Percentiles rank a stretch among this genome's conserved stretches.
phyloP scores from a whole-genome alignment of 2,329 filamentous ascomycete species.

The Monascus ruber region DNA sequence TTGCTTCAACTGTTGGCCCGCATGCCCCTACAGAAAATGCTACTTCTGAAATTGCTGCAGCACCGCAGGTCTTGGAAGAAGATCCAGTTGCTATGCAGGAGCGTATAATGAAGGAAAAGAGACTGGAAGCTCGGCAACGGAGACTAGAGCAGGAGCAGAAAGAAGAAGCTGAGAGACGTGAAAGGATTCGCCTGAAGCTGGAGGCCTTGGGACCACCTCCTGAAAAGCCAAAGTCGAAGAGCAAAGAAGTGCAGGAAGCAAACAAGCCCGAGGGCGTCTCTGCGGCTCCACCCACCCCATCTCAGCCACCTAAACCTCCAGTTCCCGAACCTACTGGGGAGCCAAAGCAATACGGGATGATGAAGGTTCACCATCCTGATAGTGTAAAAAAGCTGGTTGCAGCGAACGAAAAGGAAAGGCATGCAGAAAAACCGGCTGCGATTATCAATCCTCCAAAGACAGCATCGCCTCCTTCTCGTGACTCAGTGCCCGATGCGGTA shows the following conservation, averaged over 20 bases:
- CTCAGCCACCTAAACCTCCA: slow-evolving; percentile 46
- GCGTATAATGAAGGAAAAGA: slow-evolving; percentile 50
- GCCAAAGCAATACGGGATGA: slow-evolving; percentile 50
- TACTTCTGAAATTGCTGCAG: slow-evolving; percentile 9
- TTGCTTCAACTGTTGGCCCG: slow-evolving; percentile 8
- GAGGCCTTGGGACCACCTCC: slow-evolving; percentile 40
- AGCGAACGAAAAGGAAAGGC: slow-evolving; percentile 25
- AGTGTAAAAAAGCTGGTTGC: slow-evolving; percentile 36
- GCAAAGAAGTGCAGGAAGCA: slow-evolving; percentile 16
- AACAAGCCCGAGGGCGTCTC: slow-evolving; percentile 13
- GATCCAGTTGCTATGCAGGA: slow-evolving; percentile 44
- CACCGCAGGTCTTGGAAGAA: slow-evolving; percentile 17
- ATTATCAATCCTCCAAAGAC: slow-evolving; percentile 16
- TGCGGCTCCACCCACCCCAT: slow-evolving; percentile 17
- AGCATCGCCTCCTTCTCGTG: slow-evolving; percentile 21
- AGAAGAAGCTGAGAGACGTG: slow-evolving; percentile 46
- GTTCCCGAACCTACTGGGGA: slow-evolving; percentile 46
- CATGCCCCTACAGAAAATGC: slow-evolving; percentile 8
- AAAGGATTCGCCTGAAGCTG: slow-evolving; percentile 46
- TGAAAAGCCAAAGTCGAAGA: slow-evolving; percentile 18
- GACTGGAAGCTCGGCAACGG: slow-evolving; percentile 44
- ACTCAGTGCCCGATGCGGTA: slow-evolving; percentile 14
- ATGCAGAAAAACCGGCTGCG: slow-evolving; percentile 19
- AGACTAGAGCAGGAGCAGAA: slow-evolving; percentile 43
- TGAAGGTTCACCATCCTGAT: slow-evolving; percentile 49